phyloP scores from a whole-genome alignment of 2,329 filamentous ascomycete species.

The Penicillium sp. region DNA sequence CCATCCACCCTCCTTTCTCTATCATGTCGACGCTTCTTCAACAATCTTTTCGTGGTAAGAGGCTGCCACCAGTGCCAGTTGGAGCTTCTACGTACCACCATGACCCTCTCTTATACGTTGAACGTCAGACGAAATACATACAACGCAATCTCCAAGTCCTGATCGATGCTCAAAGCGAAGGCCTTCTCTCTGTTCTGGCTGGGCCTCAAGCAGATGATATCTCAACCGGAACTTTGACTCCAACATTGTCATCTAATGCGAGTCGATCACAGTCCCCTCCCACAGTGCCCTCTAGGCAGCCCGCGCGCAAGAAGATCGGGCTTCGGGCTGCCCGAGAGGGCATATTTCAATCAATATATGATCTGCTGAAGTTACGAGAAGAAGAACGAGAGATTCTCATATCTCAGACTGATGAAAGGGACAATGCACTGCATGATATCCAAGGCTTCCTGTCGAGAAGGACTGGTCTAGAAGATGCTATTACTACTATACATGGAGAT shows the following conservation, averaged over 20 bases:
- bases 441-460: slow-evolving; percentile 52
- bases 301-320: slow-evolving; percentile 47
- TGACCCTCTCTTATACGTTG: slow-evolving; percentile 50
- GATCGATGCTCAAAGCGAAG: slow-evolving; percentile 61
- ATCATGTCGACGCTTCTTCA: slow-evolving; percentile 34
- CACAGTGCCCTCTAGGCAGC: slow-evolving; percentile 40
- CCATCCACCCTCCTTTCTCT: not conserved
- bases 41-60: slow-evolving; percentile 22
- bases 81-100: slow-evolving; percentile 32
- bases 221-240: slow-evolving; percentile 48
- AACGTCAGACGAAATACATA: slow-evolving; percentile 53
- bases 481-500: slow-evolving; percentile 49
- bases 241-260: slow-evolving; percentile 27
- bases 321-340: slow-evolving; percentile 55
- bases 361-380: slow-evolving; percentile 55
- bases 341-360: slow-evolving; percentile 56
- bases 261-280: slow-evolving; percentile 33
- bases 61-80: slow-evolving; percentile 30
- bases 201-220: slow-evolving; percentile 42
- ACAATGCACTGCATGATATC: slow-evolving; percentile 50
- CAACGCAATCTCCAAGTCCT: slow-evolving; percentile 58
- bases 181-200: slow-evolving; percentile 50
- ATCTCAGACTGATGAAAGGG: slow-evolving; percentile 45
- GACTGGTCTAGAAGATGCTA: slow-evolving; percentile 50
- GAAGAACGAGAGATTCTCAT: slow-evolving; percentile 55